Conservation (phyloP, 768 basidiomycete genomes). For the Leccinellum luteum region DNA sequence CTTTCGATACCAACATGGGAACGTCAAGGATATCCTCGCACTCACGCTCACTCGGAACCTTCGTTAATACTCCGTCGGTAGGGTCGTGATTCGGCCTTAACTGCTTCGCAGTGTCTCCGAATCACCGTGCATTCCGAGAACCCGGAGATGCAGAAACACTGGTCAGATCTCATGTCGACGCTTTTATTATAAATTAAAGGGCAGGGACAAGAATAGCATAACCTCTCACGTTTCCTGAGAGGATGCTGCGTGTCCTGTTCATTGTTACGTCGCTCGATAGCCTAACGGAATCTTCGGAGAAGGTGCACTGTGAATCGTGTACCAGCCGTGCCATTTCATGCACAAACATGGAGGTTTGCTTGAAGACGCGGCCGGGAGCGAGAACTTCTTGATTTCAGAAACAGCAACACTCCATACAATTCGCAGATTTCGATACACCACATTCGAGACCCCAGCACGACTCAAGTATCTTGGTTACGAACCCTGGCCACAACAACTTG, state of each 20-base stretch:
- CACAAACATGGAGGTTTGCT: too few species aligned
- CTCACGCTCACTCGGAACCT: conserved; percentile 51
- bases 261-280: conserved; percentile 56
- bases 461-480: conserved; percentile 51
- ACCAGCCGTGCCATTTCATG: too few species aligned
- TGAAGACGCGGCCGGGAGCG: conserved; percentile 22
- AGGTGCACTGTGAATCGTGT: too few species aligned
- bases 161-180: conserved; percentile 48
- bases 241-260: conserved; percentile 53
- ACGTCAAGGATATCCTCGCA: conserved; percentile 47
- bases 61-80: conserved; percentile 41
- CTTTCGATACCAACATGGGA: conserved; percentile 26
- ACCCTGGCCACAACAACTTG: conserved; percentile 49
- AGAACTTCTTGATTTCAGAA: too few species aligned
- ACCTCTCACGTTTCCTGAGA: conserved; percentile 43
- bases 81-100: conserved; percentile 25
- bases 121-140: conserved; percentile 8
- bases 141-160: conserved; percentile 3
- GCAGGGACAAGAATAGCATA: conserved; percentile 38
- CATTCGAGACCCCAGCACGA: conserved; percentile 54
- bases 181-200: conserved; percentile 43
- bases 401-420: too few species aligned
- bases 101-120: conserved; percentile 22
- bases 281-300: conserved; percentile 36
- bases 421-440: conserved; percentile 60